phyloP scores from a whole-genome alignment of 192 early-diverging fungal species.

The Mortierella claussenii region DNA sequence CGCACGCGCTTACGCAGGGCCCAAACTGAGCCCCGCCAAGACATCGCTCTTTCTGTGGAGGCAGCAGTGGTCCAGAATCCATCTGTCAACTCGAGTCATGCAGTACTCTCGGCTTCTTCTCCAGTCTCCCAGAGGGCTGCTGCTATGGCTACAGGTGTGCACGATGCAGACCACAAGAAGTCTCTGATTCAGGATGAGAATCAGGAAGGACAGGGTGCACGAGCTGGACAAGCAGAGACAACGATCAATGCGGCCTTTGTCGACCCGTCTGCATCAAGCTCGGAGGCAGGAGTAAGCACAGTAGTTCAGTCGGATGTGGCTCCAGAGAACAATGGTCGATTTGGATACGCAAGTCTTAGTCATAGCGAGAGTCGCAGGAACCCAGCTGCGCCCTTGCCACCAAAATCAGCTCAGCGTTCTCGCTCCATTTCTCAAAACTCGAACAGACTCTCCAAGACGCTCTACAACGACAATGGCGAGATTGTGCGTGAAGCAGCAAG shows the following conservation, averaged over 20 bases:
- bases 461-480: slow-evolving; percentile 10
- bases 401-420: slow-evolving; percentile 46
- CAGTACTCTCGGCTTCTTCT: neutral
- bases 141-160: no score
- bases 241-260: neutral
- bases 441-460: neutral
- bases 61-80: neutral
- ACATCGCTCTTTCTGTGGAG: slow-evolving; percentile 5
- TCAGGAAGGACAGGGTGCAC: no score
- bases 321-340: neutral
- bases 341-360: neutral
- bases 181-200: neutral
- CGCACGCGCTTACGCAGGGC: slow-evolving; percentile 20
- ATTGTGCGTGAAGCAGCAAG: neutral
- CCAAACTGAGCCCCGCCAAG: slow-evolving; percentile 12
- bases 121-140: no score
- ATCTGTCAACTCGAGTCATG: neutral
- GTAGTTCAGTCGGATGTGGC: neutral
- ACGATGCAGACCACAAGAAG: slow-evolving; percentile 1
- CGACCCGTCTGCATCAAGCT: neutral
- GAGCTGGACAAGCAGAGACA: neutral
- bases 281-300: slow-evolving; percentile 1
- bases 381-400: slow-evolving; percentile 32
- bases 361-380: slow-evolving; percentile 32
- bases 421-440: slow-evolving; percentile 38